phyloP scores from a whole-genome alignment of 306 rosid genomes.

The cucumber (Cucumis sativus) region DNA sequence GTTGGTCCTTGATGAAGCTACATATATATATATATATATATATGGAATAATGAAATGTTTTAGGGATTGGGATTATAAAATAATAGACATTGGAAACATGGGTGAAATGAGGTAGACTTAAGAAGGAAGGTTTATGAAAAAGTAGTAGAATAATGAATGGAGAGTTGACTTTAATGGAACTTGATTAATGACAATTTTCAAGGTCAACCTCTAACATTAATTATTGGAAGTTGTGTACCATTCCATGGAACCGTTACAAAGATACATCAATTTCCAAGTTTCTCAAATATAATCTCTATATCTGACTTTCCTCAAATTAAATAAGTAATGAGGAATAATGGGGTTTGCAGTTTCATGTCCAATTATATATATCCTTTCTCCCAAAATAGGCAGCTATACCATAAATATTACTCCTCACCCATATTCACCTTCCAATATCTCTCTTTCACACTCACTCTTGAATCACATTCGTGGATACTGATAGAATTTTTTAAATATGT shows the following conservation, averaged over 20 bases:
- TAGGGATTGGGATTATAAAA: background rate
- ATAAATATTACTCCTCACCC: too few relatives aligned
- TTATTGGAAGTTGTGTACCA: background rate
- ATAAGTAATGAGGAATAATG: background rate
- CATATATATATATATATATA: too few relatives aligned
- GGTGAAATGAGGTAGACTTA: background rate
- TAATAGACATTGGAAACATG: background rate
- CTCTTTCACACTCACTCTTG: too few relatives aligned
- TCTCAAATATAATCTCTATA: background rate
- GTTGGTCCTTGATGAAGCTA: too few relatives aligned
- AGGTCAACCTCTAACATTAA: slow-evolving; percentile 5
- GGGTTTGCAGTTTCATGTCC: background rate
- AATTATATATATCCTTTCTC: background rate
- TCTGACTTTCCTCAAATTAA: background rate
- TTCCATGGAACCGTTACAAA: slow-evolving; percentile 1
- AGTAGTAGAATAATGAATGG: background rate
- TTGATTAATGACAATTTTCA: background rate
- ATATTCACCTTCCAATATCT: too few relatives aligned
- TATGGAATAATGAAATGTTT: too few relatives aligned
- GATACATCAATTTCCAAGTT: background rate
- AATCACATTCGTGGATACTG: too few relatives aligned
- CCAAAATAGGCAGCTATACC: background rate
- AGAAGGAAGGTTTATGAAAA: background rate
- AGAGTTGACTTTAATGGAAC: background rate
- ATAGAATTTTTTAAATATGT: too few relatives aligned